Evolutionary conservation across 169 alveolate species (phyloP), one percentile per base, ranked within the genome.

Genomic region (Plasmodium knowlesi): DNA sequence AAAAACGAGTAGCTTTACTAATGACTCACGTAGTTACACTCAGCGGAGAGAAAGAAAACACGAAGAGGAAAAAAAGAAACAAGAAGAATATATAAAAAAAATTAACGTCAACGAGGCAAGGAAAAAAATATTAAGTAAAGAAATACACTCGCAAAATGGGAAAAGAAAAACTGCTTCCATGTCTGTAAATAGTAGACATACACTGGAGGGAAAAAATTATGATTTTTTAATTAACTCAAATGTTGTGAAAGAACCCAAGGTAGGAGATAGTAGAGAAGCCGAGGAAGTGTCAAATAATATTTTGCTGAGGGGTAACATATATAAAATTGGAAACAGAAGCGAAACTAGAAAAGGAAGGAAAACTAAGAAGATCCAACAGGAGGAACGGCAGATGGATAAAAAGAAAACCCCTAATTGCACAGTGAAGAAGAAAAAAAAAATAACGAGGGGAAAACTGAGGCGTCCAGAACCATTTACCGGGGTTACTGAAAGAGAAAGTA

Each of bases 211-310:
- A 81, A 30, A 5, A 83, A 54, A 73, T 25, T 73, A 73, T 74
- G 79, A 85, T 32, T 85, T 73, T 85, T 73, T 85, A 73, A 73
- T 85, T 46, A 85, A 73, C 41, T 73, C 93, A 30, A 14, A 85
- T 46, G 37, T 28, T 8, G 41, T 30, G 57, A 85, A 73, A 54
- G 85, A 72, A 84, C 30, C 71, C 41, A 57, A 61, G 41, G 67
- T 46, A 74, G 43, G 41, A 12, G 10, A 12, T 12, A 43, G 46
- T 70, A 50, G 46, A n/a, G n/a, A 61, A 32, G 53, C 67, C 14
- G 57, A 85, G 39, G 28, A 46, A 73, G 19, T 30, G 5, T 16
- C 81, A 25, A 76, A 53, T 76, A 72, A 85, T 32, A n/a, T 85
- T 46, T 14, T 85, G 61, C 61, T 85, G 14, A 85, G 84, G 28